Percentiles rank a stretch among this genome's conserved stretches.
These are phyloP conservation scores for Mycena sp. DNA, from an alignment of 1,284 basidiomycete species.

Conservation along the genomic window DNA sequence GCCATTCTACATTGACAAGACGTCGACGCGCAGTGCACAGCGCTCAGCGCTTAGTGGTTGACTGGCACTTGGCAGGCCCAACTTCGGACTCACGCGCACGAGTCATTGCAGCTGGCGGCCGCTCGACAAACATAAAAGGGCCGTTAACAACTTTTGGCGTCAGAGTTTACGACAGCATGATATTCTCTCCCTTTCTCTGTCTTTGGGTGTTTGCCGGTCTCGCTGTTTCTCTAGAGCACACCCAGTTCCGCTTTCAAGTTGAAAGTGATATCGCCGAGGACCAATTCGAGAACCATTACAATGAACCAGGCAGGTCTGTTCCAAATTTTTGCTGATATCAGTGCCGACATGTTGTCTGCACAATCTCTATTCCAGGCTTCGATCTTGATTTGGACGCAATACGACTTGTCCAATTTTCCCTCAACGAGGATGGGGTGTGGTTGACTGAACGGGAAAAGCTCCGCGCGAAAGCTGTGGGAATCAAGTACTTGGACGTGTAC, in stretches of 20 bases:
- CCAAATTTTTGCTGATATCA: neutral
- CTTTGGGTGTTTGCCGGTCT: neutral
- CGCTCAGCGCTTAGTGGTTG: no score
- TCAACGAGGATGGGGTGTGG: constrained; percentile 3
- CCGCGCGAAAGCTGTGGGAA: constrained; percentile 8
- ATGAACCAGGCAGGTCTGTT: neutral
- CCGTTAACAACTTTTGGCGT: no score
- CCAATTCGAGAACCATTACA: constrained; percentile 13
- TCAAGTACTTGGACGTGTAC: constrained; percentile 14
- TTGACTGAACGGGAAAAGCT: constrained; percentile 23
- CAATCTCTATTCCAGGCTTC: neutral
- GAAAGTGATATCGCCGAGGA: neutral
- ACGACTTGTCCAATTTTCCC: constrained; percentile 12
- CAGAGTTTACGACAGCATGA: neutral
- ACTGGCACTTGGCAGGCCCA: no score
- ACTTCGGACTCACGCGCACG: no score
- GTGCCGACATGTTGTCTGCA: neutral
- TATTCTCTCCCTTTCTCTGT: neutral
- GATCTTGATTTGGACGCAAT: constrained; percentile 6
- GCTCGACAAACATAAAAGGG: neutral
- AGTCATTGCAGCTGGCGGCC: no score
- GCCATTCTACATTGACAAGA: no score
- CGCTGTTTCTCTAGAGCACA: neutral
- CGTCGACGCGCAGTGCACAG: no score
- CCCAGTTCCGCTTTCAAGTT: neutral